phyloP scores from a whole-genome alignment of 495 filamentous ascomycete species.

The Filosporella fistucella region DNA sequence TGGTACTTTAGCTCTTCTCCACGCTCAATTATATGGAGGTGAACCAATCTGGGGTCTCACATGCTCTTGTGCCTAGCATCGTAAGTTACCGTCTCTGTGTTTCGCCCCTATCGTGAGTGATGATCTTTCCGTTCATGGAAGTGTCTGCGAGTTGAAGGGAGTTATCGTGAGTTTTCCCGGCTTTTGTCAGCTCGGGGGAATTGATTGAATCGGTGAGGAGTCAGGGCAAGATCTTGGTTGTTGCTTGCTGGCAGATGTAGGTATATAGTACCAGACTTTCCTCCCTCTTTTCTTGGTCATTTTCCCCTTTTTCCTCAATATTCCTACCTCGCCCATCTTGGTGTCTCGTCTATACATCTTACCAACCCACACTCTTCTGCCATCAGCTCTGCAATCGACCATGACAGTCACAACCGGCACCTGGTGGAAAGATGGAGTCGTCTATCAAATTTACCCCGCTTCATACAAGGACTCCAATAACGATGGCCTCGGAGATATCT shows the following conservation, averaged over 20 bases:
- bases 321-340: neutral
- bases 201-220: too few relatives aligned
- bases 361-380: neutral
- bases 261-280: neutral
- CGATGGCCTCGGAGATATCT: slow-evolving; percentile 65
- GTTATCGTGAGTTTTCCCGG: slow-evolving; percentile 10
- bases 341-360: too few relatives aligned
- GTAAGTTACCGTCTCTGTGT: too few relatives aligned
- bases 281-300: neutral
- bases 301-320: neutral
- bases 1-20: neutral
- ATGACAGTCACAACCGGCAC: slow-evolving; percentile 5
- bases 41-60: neutral
- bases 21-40: neutral
- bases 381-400: neutral
- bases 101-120: too few relatives aligned
- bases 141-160: neutral
- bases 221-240: too few relatives aligned
- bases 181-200: too few relatives aligned
- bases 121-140: neutral
- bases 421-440: slow-evolving; percentile 40
- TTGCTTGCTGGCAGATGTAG: too few relatives aligned
- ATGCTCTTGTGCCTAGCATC: neutral
- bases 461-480: slow-evolving; percentile 63
- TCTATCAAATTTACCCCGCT: slow-evolving; percentile 70